These are phyloP conservation scores for Lodderomyces metapsilosis DNA, from an alignment of 1,139 yeast genomes.

Conservation along the genomic window DNA sequence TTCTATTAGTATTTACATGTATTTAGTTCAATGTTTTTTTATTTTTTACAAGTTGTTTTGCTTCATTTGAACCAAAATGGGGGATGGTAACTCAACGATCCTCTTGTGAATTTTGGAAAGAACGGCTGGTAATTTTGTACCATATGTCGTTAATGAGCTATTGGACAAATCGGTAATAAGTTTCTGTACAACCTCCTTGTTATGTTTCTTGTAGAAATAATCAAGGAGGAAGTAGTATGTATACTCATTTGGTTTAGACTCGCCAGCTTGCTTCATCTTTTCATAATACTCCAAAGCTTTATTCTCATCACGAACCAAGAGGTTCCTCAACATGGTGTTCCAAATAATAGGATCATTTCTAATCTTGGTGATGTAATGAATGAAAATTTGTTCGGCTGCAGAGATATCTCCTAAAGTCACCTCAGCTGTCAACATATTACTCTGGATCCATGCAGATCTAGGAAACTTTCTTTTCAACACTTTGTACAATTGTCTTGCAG, in stretches of 20 bases:
- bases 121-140: conserved; percentile 37
- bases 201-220: conserved; percentile 36
- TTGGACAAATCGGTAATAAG: conserved; percentile 36
- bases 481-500: conserved; percentile 54
- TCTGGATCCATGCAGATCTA: conserved; percentile 42
- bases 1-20: background rate
- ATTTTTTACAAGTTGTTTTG: conserved; percentile 1
- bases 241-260: conserved; percentile 47
- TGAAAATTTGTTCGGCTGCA: conserved; percentile 50
- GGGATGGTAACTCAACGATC: conserved; percentile 1
- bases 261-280: conserved; percentile 19
- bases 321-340: conserved; percentile 59
- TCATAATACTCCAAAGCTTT: conserved; percentile 43
- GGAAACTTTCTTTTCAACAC: conserved; percentile 32
- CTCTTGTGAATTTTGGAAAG: conserved; percentile 14
- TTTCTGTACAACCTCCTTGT: conserved; percentile 32
- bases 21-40: background rate
- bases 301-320: conserved; percentile 33
- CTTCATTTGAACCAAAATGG: conserved; percentile 2
- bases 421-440: conserved; percentile 61
- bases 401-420: conserved; percentile 47
- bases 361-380: conserved; percentile 33
- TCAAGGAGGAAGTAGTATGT: conserved; percentile 56
- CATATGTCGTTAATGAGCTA: conserved; percentile 30
- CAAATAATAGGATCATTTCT: conserved; percentile 46